Percentiles rank a stretch among this genome's conserved stretches.
These are phyloP conservation scores for Diaporthe australafricana DNA, from an alignment of 2,329 filamentous ascomycete species.

Conservation along the genomic window DNA sequence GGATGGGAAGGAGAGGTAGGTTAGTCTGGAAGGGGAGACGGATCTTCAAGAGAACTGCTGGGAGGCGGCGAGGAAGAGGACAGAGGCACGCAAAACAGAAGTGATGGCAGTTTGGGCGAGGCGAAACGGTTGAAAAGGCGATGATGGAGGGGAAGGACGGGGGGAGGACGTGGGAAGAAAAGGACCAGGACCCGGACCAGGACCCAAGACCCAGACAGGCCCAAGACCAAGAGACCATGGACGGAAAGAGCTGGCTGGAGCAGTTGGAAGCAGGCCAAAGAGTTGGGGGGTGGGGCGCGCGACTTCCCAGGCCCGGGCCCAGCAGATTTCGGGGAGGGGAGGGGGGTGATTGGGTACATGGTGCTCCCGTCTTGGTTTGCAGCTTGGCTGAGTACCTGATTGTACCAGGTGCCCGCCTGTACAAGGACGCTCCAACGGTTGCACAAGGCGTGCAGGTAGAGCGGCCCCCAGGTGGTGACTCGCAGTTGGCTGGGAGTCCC, in stretches of 20 bases:
- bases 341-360: neutral
- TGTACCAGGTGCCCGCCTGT: slow-evolving; percentile 16
- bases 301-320: slow-evolving; percentile 8
- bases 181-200: slow-evolving; percentile 31
- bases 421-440: slow-evolving; percentile 26
- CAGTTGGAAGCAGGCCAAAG: neutral
- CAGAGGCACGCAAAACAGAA: neutral
- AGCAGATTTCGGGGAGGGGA: slow-evolving; percentile 13
- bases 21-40: slow-evolving; percentile 34
- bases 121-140: slow-evolving; percentile 22
- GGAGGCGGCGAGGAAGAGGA: neutral
- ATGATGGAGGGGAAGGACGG: slow-evolving; percentile 32
- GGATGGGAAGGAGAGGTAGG: neutral
- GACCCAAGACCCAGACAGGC: slow-evolving; percentile 3
- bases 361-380: slow-evolving; percentile 16
- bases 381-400: slow-evolving; percentile 19
- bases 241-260: slow-evolving; percentile 26
- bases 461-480: slow-evolving; percentile 29
- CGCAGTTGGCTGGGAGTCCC: slow-evolving; percentile 30
- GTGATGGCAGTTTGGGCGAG: slow-evolving; percentile 10
- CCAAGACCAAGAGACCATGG: slow-evolving; percentile 1
- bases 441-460: slow-evolving; percentile 26
- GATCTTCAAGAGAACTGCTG: neutral
- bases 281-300: slow-evolving; percentile 15
- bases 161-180: slow-evolving; percentile 35